phyloP scores from a whole-genome alignment of 495 filamentous ascomycete genomes.

The Zalerion maritima region DNA sequence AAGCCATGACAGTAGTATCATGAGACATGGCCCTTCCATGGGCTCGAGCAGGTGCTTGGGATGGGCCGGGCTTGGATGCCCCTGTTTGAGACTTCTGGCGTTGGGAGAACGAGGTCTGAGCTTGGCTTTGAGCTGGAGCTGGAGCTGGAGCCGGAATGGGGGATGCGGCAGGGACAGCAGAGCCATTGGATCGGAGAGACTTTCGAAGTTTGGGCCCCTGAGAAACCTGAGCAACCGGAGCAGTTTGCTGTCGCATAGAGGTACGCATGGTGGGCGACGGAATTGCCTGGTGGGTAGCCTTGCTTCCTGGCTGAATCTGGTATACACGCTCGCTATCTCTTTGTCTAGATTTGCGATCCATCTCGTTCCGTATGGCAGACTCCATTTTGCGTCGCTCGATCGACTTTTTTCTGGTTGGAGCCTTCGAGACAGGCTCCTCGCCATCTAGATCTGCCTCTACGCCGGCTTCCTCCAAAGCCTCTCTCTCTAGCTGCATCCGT shows the following conservation, averaged over 20 bases:
- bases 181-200: too few species aligned
- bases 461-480: slow-evolving; percentile 34
- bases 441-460: slow-evolving; percentile 30
- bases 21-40: too few species aligned
- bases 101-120: slow-evolving; percentile 10
- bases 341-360: slow-evolving; percentile 12
- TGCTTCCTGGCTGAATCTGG: slow-evolving; percentile 29
- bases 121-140: slow-evolving; percentile 8
- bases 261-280: slow-evolving; percentile 21
- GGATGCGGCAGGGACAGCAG: too few species aligned
- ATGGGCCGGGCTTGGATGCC: too few species aligned
- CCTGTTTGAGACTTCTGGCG: too few species aligned
- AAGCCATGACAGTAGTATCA: too few species aligned
- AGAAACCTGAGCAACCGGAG: too few species aligned
- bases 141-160: too few species aligned
- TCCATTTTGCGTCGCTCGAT: slow-evolving; percentile 12
- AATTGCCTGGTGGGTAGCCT: slow-evolving; percentile 11
- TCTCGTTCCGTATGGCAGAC: slow-evolving; percentile 11
- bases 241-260: slow-evolving; percentile 25
- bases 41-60: too few species aligned
- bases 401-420: slow-evolving; percentile 27
- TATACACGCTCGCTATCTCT: slow-evolving; percentile 20
- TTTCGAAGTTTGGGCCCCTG: too few species aligned
- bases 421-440: slow-evolving; percentile 12
- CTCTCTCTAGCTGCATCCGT: slow-evolving; percentile 39